Percentiles rank a stretch among this genome's conserved stretches.
Evolutionary conservation across 2,329 filamentous ascomycete genomes (phyloP).

Genomic region (Alternaria brassicicola): DNA sequence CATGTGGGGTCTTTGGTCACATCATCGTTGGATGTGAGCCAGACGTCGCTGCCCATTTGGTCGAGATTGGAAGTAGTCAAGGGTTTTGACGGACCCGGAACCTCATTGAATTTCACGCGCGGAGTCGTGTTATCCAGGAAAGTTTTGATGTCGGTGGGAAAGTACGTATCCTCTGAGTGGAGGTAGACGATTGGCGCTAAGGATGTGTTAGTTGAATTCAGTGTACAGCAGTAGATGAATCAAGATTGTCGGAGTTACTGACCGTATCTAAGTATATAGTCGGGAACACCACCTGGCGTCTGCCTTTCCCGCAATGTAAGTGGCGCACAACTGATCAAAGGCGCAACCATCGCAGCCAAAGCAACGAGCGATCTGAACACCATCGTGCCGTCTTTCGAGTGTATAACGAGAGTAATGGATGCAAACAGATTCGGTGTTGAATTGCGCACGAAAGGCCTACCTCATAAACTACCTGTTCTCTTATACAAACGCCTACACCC

Average conservation of each 20-base stretch:
- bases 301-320: conserved; percentile 27
- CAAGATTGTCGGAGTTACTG: conserved; percentile 4
- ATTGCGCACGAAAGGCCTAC: background rate
- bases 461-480: background rate
- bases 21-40: conserved; percentile 54
- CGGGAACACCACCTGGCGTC: conserved; percentile 37
- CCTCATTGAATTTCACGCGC: conserved; percentile 43
- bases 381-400: conserved; percentile 16
- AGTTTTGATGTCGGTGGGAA: conserved; percentile 52
- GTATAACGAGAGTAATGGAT: background rate
- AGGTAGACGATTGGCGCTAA: conserved; percentile 55
- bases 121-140: conserved; percentile 53
- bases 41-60: conserved; percentile 51
- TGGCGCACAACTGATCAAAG: conserved; percentile 26
- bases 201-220: conserved; percentile 9
- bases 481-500: conserved; percentile 7
- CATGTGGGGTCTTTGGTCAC: conserved; percentile 50
- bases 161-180: conserved; percentile 51
- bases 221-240: background rate
- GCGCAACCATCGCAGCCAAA: conserved; percentile 14
- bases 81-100: conserved; percentile 44
- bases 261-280: conserved; percentile 51
- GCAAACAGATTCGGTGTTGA: background rate
- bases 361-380: conserved; percentile 15
- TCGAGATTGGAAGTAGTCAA: conserved; percentile 53